These are phyloP conservation scores for Lentinula lateritia DNA, from an alignment of 768 basidiomycete species.

Conservation along the genomic window DNA sequence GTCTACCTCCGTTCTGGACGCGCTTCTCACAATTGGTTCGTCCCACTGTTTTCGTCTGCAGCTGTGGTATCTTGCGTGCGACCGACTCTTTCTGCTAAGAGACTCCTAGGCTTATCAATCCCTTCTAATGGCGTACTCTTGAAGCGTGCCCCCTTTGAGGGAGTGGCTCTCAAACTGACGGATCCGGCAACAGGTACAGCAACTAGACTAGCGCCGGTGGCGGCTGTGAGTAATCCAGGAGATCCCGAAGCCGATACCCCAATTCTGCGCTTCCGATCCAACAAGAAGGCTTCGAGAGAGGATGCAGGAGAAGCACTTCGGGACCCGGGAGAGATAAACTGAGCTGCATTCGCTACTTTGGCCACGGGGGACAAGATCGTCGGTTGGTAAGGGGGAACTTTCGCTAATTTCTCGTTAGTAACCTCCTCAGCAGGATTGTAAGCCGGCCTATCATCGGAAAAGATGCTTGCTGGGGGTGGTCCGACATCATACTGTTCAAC, in stretches of 20 bases:
- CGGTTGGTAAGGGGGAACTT: conserved; percentile 6
- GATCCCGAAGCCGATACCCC: conserved; percentile 14
- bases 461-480: background rate
- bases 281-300: conserved; percentile 59
- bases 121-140: conserved; percentile 67
- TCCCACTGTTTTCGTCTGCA: too few relatives aligned
- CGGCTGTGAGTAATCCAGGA: conserved; percentile 4
- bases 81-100: background rate
- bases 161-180: conserved; percentile 10
- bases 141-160: conserved; percentile 51
- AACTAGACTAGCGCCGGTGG: conserved; percentile 3
- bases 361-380: conserved; percentile 7
- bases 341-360: conserved; percentile 8
- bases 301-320: conserved; percentile 44
- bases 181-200: conserved; percentile 14
- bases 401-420: background rate
- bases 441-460: background rate
- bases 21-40: conserved; percentile 16
- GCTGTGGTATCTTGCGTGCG: too few relatives aligned
- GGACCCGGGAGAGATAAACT: conserved; percentile 16
- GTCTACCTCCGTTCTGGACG: conserved; percentile 29
- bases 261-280: conserved; percentile 60
- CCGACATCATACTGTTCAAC: background rate
- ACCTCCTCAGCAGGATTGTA: background rate
- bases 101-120: conserved; percentile 19